Base-by-base conservation (phyloP, 78 protist genomes). In the Planoprotostelium fungivorum region DNA sequence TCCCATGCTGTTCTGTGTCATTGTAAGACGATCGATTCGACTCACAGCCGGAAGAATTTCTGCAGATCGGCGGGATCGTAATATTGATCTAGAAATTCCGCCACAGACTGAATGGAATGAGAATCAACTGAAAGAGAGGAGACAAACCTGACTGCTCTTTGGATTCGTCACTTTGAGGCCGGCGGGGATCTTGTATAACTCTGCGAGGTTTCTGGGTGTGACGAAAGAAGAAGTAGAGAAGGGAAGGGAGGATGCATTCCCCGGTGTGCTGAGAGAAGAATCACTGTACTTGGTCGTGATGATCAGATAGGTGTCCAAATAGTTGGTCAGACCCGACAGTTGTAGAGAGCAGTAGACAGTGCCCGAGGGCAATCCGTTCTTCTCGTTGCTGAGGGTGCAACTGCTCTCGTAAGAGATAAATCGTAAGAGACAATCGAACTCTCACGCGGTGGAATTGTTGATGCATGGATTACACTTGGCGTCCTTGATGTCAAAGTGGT, bases 81-180 rank as follows among this genome's bases (percentile, higher is more conserved):
- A 85, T 91, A 91, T 88, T 91, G 94, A 83, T 91, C 90, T 85
- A 86, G 90, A 37, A 91, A 91, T 51, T 91, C 94, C 29, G 86
- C 94, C 1, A 91, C 94, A 39, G 90, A 91, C 86, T 91, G 94
- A 31, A 91, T 91, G 0, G 90, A 51, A 51, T 25, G 16, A 51
- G 5, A 51, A 51, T 51, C 73, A 51, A n/a, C n/a, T n/a, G n/a
- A n/a, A n/a, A n/a, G n/a, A n/a, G n/a, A n/a, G n/a, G n/a, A n/a
- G n/a, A n/a, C n/a, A n/a, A n/a, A n/a, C n/a, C n/a, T n/a, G n/a
- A n/a, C n/a, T n/a, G n/a, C n/a, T 86, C 1, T 37, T 29, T 84
- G 90, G 87, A 36, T 88, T 85, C 83, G 83, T 88, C 34, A 88
- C 94, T 35, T 38, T 31, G 86, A 88, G 88, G 89, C 83, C 38